Evolutionary conservation across 2,329 filamentous ascomycete genomes (phyloP).

Genomic region (Fusarium nurragi): DNA sequence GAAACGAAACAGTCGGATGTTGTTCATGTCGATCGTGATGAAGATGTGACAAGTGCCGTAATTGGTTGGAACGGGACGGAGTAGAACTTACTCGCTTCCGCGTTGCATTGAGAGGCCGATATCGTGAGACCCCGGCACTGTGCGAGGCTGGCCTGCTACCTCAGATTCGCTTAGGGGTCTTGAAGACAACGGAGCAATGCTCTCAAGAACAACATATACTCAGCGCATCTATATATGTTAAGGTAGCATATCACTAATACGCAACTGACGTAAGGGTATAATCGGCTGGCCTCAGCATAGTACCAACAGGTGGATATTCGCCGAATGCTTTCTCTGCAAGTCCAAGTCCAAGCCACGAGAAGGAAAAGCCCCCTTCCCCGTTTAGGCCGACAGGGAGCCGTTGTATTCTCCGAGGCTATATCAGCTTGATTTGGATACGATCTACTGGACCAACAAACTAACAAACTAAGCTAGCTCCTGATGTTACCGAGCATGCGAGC

Average conservation of each 20-base stretch:
- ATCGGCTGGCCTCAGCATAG: background rate
- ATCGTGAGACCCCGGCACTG: constrained; percentile 4
- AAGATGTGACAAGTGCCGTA: constrained; percentile 34
- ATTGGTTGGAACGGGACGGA: constrained; percentile 20
- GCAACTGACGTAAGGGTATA: constrained; percentile 6
- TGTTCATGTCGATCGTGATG: constrained; percentile 36
- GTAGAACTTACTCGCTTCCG: constrained; percentile 14
- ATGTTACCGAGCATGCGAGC: constrained; percentile 16
- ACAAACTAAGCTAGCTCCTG: constrained; percentile 12
- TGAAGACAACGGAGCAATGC: constrained; percentile 2
- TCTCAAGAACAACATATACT: constrained; percentile 5
- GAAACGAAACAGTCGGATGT: constrained; percentile 30
- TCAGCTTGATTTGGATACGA: constrained; percentile 35
- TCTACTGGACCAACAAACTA: constrained; percentile 23
- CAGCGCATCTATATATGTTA: constrained; percentile 13
- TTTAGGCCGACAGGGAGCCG: constrained; percentile 36
- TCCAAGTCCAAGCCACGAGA: constrained; percentile 11
- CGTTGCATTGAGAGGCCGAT: constrained; percentile 4
- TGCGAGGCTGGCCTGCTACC: constrained; percentile 1
- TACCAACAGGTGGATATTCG: constrained; percentile 1
- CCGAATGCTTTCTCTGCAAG: constrained; percentile 4
- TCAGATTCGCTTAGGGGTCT: constrained; percentile 11
- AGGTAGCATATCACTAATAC: constrained; percentile 4
- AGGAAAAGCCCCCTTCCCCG: constrained; percentile 31
- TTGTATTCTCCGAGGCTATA: constrained; percentile 28